Evolutionary conservation across 768 basidiomycete genomes (phyloP).

Genomic region (Leucogyrophana mollusca): DNA sequence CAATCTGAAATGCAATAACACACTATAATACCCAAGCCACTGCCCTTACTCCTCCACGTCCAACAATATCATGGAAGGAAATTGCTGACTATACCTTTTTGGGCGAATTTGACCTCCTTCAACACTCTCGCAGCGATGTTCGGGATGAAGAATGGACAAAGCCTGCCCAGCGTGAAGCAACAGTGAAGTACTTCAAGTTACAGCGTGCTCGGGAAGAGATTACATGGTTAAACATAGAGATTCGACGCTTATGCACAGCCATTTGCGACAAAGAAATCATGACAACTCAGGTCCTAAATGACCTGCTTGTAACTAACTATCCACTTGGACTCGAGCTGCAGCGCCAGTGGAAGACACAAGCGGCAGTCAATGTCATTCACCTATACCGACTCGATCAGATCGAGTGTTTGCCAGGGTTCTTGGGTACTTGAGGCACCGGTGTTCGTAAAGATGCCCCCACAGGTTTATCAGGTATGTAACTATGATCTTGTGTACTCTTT

Average conservation of each 20-base stretch:
- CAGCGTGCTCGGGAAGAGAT: constrained; percentile 32
- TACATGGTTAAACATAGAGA: constrained; percentile 28
- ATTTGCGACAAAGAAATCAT: constrained; percentile 16
- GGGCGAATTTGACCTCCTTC: constrained; percentile 16
- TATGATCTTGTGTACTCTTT: too few species aligned
- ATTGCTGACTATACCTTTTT: constrained; percentile 14
- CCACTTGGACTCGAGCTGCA: constrained; percentile 3
- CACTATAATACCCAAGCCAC: constrained; percentile 23
- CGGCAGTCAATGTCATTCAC: constrained; percentile 5
- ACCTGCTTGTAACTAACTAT: background rate
- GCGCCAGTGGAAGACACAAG: background rate
- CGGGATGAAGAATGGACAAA: constrained; percentile 18
- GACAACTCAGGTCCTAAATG: background rate
- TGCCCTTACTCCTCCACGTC: constrained; percentile 13
- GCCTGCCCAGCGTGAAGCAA: constrained; percentile 18
- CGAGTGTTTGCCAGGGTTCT: background rate
- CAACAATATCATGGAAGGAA: constrained; percentile 14
- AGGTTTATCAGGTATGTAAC: too few species aligned
- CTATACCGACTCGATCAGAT: constrained; percentile 8
- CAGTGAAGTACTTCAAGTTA: constrained; percentile 25
- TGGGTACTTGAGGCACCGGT: background rate
- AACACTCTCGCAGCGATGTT: constrained; percentile 20
- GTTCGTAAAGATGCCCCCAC: too few species aligned
- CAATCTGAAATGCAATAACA: constrained; percentile 23
- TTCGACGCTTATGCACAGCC: constrained; percentile 16